Evolutionary conservation across 2,329 filamentous ascomycete species (phyloP), one percentile per base, ranked within the genome.

Genomic region (Chaetomiaceae sp.): DNA sequence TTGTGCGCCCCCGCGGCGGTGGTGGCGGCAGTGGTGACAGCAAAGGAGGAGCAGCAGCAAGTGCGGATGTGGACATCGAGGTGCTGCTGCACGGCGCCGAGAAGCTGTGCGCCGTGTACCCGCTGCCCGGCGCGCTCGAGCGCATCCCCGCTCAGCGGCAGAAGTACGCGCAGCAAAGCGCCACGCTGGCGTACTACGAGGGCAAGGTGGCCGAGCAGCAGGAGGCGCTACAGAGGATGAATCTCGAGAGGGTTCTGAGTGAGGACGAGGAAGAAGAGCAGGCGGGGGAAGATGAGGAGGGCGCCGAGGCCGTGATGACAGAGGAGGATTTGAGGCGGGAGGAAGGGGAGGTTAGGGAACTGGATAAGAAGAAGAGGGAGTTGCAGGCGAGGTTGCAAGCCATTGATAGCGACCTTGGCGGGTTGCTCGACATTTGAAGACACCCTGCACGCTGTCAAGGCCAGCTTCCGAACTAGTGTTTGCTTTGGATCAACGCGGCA

Each of bases 21-120:
- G 77, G 76, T 37, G 70, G 68, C 34, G 72, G 68, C 42, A 70
- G 72, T 11, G 68, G 66, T 1, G 26, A 27, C 6, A 9, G 30
- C 34, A 24, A n/a, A n/a, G n/a, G 34, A 38, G 69, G 68, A 35
- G 78, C 75, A n/a, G 29, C 52, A 1, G 84, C 83, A 9, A n/a
- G n/a, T n/a, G n/a, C n/a, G n/a, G 88, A 94, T 19, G 75, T 96
- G 2, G 88, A 97, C 64, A 82, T 97, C 3, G 87, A 95, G 59
- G 75, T 95, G 1, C 69, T 98, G 24, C 74, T 98, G 18, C 75
- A 79, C 43, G 90, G 91, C 1, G 91, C 90, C 1, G 89, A 96
- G 71, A 95, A 89, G 71, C 76, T 97, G 24, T 90, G 89, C 57
- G 78, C 78, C 36, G 90, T 96, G 22, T 97, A 96, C 62, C 84